Evolutionary conservation across 495 filamentous ascomycete genomes (phyloP).

Genomic region (Lasiosphaeris hirsuta): DNA sequence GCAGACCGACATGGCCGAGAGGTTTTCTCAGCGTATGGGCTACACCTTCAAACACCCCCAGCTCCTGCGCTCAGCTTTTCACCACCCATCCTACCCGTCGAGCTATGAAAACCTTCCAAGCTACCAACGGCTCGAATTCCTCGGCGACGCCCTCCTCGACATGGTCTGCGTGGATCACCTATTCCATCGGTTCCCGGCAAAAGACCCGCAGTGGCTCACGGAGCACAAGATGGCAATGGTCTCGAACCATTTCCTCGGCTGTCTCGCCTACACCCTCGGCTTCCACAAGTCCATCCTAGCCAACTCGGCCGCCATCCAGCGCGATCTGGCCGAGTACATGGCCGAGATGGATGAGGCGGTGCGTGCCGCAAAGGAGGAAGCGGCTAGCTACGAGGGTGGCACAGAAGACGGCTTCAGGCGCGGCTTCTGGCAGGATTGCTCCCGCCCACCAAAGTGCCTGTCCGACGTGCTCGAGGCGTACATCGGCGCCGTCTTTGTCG

Average conservation of each 20-base stretch:
- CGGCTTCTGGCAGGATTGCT: conserved; percentile 74
- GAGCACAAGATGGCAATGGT: conserved; percentile 99
- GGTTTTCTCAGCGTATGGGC: conserved; percentile 62
- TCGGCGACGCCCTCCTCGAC: conserved; percentile 87
- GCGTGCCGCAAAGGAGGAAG: conserved; percentile 37
- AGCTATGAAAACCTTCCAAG: conserved; percentile 73
- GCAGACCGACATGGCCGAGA: conserved; percentile 62
- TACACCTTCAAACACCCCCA: conserved; percentile 81
- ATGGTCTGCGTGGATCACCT: conserved; percentile 81
- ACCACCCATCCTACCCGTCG: conserved; percentile 74
- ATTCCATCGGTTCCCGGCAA: conserved; percentile 68
- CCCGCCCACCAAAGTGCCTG: conserved; percentile 79
- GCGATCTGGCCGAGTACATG: conserved; percentile 66
- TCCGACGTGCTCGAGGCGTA: conserved; percentile 89
- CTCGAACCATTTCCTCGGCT: conserved; percentile 90
- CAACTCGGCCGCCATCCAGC: conserved; percentile 55
- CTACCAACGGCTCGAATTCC: conserved; percentile 91
- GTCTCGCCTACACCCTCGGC: conserved; percentile 69
- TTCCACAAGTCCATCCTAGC: conserved; percentile 72
- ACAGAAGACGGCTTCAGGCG: conserved; percentile 47
- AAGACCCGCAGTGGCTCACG: conserved; percentile 94
- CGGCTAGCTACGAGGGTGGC: conserved; percentile 26
- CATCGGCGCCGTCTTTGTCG: conserved; percentile 86
- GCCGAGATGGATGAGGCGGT: conserved; percentile 60
- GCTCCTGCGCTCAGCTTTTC: conserved; percentile 80